Evolutionary conservation across 106 monocot species (phyloP).

Genomic region (Allium sativum): DNA sequence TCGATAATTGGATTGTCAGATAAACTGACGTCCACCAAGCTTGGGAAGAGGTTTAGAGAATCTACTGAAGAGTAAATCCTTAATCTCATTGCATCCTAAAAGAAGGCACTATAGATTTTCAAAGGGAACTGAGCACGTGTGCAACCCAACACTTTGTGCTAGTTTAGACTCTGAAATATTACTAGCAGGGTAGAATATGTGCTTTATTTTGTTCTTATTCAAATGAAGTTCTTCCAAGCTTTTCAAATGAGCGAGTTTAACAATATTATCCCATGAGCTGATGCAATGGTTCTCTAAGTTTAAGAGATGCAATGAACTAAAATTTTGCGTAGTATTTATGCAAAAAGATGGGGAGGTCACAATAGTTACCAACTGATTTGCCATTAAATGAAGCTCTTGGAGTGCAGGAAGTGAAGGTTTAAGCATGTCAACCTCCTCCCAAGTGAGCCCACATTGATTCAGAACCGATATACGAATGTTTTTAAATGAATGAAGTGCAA

Average conservation of each 20-base stretch:
- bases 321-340: conserved; percentile 31
- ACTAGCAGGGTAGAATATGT: conserved; percentile 45
- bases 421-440: conserved; percentile 82
- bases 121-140: conserved; percentile 31
- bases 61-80: conserved; percentile 67
- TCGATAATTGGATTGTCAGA: conserved; percentile 88
- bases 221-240: conserved; percentile 90
- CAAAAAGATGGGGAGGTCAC: conserved; percentile 12
- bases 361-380: conserved; percentile 45
- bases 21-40: conserved; percentile 75
- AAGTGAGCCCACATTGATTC: conserved; percentile 71
- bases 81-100: conserved; percentile 75
- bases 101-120: conserved; percentile 76
- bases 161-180: conserved; percentile 1
- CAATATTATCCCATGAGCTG: conserved; percentile 66
- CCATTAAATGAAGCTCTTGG: conserved; percentile 85
- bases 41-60: conserved; percentile 72
- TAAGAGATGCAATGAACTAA: conserved; percentile 49
- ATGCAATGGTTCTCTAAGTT: conserved; percentile 83
- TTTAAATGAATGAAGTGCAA: conserved; percentile 32
- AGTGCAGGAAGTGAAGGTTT: conserved; percentile 43
- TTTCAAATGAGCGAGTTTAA: conserved; percentile 72
- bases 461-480: conserved; percentile 66
- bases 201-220: conserved; percentile 75
- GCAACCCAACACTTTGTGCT: conserved; percentile 2